These are phyloP conservation scores for Setaria viridis DNA, from an alignment of 202 grass and related monocot genomes.

Conservation along the genomic window DNA sequence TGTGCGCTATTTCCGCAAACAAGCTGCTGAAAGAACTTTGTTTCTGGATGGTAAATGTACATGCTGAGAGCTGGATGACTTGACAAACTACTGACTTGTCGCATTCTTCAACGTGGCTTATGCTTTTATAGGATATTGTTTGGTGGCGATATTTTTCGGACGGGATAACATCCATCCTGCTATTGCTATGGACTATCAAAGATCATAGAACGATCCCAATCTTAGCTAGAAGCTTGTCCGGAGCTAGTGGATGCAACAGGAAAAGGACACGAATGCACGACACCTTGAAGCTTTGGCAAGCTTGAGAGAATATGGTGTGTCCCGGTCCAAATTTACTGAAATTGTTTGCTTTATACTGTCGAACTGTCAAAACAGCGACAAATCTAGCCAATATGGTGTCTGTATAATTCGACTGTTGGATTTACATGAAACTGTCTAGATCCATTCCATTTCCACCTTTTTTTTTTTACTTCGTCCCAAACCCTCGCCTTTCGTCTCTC, in stretches of 20 bases:
- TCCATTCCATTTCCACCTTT: neutral
- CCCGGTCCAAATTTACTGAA: neutral
- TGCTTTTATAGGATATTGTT: neutral
- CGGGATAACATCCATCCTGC: neutral
- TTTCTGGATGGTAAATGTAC: slow-evolving; percentile 38
- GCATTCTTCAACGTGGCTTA: neutral
- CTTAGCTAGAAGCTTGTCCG: neutral
- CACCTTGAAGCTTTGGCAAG: neutral
- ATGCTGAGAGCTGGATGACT: slow-evolving; percentile 18
- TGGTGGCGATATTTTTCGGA: neutral
- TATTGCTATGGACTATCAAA: neutral
- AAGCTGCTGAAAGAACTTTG: neutral
- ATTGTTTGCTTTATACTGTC: neutral
- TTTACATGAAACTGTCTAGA: neutral
- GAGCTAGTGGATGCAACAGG: neutral
- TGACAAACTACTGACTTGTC: neutral
- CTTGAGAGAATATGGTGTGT: neutral
- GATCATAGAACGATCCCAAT: neutral
- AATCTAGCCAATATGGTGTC: neutral
- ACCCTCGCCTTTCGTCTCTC: no score
- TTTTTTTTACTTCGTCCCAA: neutral
- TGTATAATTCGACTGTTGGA: neutral
- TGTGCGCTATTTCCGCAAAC: slow-evolving; percentile 22
- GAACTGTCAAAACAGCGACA: neutral
- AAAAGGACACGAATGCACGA: neutral